Percentiles rank a stretch among this genome's conserved stretches.
These are phyloP conservation scores for Hypoxylon sp. DNA, from an alignment of 2,329 filamentous ascomycete species.

Conservation along the genomic window DNA sequence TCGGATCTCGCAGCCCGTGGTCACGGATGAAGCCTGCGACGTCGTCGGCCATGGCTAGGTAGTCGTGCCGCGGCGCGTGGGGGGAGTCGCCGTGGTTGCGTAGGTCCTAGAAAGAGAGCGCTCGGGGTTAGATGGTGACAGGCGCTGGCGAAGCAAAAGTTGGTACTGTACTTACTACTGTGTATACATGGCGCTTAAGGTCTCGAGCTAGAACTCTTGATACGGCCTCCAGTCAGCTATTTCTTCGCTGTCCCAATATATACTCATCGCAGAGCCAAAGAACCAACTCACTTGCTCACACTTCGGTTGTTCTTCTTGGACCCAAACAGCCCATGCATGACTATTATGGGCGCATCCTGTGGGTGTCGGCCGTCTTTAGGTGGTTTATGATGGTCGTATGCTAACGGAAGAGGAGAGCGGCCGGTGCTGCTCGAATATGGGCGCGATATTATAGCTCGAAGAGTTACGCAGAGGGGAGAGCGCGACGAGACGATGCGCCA, in stretches of 20 bases:
- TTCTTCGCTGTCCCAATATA: background rate
- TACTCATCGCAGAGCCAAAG: background rate
- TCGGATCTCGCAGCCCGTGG: constrained; percentile 78
- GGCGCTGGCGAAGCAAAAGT: background rate
- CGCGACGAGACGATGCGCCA: constrained; percentile 39
- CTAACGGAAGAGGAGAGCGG: constrained; percentile 57
- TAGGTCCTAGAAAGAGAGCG: constrained; percentile 73
- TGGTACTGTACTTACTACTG: constrained; percentile 71
- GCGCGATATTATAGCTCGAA: constrained; percentile 37
- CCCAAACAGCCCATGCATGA: constrained; percentile 94
- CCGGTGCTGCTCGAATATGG: constrained; percentile 24
- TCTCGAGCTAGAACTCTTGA: constrained; percentile 83
- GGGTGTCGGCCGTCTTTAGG: constrained; percentile 60
- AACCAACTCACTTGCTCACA: constrained; percentile 85
- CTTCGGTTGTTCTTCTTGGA: constrained; percentile 95
- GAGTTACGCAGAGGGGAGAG: constrained; percentile 17
- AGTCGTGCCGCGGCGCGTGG: constrained; percentile 83
- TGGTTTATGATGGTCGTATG: constrained; percentile 78
- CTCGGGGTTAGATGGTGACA: constrained; percentile 33
- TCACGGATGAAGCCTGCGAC: constrained; percentile 82
- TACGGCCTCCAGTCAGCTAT: background rate
- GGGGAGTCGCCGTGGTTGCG: constrained; percentile 95
- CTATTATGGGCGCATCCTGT: constrained; percentile 77
- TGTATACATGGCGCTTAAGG: constrained; percentile 84
- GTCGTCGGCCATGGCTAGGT: constrained; percentile 85